Base-by-base conservation (phyloP, 306 rosid species). In the Corylus americana region DNA sequence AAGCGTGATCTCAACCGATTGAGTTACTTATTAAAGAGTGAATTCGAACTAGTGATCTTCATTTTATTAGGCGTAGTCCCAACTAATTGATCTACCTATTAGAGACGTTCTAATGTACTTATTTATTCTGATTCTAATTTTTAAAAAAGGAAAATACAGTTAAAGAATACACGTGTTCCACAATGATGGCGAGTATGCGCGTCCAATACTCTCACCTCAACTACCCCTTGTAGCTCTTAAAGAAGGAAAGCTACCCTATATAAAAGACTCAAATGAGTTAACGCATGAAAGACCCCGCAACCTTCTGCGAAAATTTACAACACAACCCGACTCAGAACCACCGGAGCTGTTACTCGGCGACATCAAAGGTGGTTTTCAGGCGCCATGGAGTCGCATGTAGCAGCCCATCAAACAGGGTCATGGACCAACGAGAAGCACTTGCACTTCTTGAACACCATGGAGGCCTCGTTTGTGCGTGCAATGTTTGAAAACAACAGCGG, bases 371-470 rank as follows among this genome's bases (percentile, higher is more conserved):
- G 31, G 66, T 11, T 73, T 50, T 1, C 31, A 59, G 25, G 42
- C 4, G 12, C 13, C 27, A 77, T 81, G 88, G 80, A 74, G 42
- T 48, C 74, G 31, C 71, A 51, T 18, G 70, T 70, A 22, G 55
- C 75, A 10, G 53, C 2, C 11, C 50, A 4, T 1, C 47, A 85
- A 77, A 73, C 84, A 7, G 71, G 74, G 71, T 4, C 90, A 59
- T 92, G 98, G 98, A 94, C 98, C 1, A 72, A 94, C 45, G 93
- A 94, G 89, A 92, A 91, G 84, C 98, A 94, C 81, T 3, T 86
- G 51, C 81, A 57, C 49, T 94, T 81, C 85, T 85, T 94, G 42
- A 92, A 87, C 84, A 76, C 80, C 79, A 87, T 94, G 79, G 98
- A 94, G 84, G 87, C 94, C 11, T 88, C 97, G n/a, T 94, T 94